Evolutionary conservation across 2,329 filamentous ascomycete genomes (phyloP).

Genomic region (Pseudocercospora macadamiae): DNA sequence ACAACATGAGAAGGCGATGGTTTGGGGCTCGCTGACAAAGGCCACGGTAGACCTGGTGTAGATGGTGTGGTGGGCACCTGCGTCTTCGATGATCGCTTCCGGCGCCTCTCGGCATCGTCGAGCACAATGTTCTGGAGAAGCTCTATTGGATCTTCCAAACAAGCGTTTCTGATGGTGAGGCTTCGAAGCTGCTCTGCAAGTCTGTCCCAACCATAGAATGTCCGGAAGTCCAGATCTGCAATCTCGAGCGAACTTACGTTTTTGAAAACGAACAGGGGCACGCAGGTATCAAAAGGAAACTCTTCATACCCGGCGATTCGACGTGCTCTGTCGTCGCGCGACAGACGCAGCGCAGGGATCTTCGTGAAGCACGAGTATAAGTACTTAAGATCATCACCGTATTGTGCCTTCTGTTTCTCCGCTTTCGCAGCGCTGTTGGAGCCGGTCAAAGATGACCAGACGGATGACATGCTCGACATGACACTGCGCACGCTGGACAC

Average conservation of each 20-base stretch:
- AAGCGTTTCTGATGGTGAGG: conserved; percentile 82
- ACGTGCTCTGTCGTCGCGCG: conserved; percentile 89
- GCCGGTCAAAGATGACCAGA: conserved; percentile 88
- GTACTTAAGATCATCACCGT: conserved; percentile 89
- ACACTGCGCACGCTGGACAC: conserved; percentile 96
- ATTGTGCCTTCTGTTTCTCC: conserved; percentile 84
- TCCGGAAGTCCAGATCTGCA: conserved; percentile 91
- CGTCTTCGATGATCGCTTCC: conserved; percentile 75
- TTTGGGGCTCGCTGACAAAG: conserved; percentile 34
- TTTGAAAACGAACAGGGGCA: conserved; percentile 96
- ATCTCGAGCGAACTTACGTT: conserved; percentile 93
- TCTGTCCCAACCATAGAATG: conserved; percentile 96
- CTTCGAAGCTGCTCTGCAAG: conserved; percentile 89
- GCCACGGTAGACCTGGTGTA: conserved; percentile 60
- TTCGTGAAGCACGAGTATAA: conserved; percentile 98
- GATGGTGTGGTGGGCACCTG: conserved; percentile 74
- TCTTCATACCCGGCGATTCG: conserved; percentile 94
- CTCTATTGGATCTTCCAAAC: conserved; percentile 86
- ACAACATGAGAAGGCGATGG: conserved; percentile 54
- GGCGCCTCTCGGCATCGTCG: conserved; percentile 92
- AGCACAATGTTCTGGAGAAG: conserved; percentile 90
- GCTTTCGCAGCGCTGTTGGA: conserved; percentile 79
- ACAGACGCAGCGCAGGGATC: conserved; percentile 85
- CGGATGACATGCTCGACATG: conserved; percentile 92
- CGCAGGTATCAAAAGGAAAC: conserved; percentile 95